Evolutionary conservation across 768 basidiomycete genomes (phyloP).

Genomic region (Hericium alpestre): DNA sequence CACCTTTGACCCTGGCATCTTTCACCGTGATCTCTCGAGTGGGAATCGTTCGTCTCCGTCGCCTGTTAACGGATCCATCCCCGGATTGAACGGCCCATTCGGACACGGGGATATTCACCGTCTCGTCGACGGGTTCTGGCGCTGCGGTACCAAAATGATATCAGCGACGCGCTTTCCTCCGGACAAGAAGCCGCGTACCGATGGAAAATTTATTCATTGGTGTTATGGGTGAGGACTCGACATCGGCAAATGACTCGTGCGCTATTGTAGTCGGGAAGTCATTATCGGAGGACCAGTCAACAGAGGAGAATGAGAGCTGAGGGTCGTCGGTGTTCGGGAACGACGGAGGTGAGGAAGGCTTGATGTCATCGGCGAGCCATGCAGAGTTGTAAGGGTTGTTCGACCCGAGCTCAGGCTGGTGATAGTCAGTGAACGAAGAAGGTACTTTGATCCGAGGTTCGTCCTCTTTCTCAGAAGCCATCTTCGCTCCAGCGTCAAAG

Average conservation of each 20-base stretch:
- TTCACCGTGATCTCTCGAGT: neutral
- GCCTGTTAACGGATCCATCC: neutral
- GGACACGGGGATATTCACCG: neutral
- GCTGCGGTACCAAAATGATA: neutral
- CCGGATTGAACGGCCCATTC: neutral
- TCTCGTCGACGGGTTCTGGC: neutral
- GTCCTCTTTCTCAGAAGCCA: too few relatives aligned
- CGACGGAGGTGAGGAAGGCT: neutral
- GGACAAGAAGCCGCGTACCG: neutral
- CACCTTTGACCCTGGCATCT: neutral
- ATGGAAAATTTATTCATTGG: too few relatives aligned
- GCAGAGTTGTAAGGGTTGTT: too few relatives aligned
- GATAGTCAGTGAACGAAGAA: too few relatives aligned
- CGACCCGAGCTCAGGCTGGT: too few relatives aligned
- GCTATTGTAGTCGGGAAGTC: neutral
- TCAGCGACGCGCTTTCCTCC: neutral
- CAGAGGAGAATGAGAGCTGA: neutral
- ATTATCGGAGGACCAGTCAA: neutral
- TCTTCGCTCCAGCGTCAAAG: neutral
- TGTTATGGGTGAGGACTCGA: neutral
- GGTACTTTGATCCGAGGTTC: too few relatives aligned
- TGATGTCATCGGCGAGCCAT: neutral
- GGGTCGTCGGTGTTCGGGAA: neutral
- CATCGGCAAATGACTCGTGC: neutral
- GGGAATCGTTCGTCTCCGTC: neutral